A percentile compares a stretch with the other conserved stretches of the same genome.
Conservation (phyloP, 192 early-diverging fungal genomes). For the Linnemannia schmuckeri region DNA sequence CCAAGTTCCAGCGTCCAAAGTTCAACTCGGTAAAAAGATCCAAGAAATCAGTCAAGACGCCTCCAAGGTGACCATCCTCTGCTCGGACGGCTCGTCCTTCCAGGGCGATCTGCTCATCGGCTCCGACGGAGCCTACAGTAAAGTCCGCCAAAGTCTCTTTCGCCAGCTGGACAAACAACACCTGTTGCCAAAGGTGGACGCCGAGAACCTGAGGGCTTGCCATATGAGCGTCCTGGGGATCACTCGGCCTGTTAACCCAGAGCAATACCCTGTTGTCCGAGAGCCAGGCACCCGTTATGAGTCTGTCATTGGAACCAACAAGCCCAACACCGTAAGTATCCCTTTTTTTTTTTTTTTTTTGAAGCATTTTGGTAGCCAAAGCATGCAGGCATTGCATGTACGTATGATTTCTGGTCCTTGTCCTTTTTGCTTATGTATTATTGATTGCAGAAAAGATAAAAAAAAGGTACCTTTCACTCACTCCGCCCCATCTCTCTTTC, state of each 20-base stretch:
- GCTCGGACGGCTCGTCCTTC: constrained; percentile 12
- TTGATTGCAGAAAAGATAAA: too few species aligned
- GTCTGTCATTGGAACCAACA: constrained; percentile 2
- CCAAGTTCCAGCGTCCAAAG: neutral
- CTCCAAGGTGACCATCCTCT: constrained; percentile 13
- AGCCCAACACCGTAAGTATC: constrained; percentile 13
- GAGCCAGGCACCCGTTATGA: neutral
- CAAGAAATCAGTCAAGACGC: neutral
- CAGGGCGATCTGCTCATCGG: constrained; percentile 26
- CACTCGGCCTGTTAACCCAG: neutral
- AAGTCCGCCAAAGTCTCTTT: constrained; percentile 20
- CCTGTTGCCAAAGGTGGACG: neutral
- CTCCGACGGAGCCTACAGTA: constrained; percentile 31
- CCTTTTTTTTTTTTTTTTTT: neutral
- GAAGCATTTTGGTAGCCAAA: too few species aligned
- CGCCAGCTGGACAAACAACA: neutral
- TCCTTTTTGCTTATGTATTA: neutral
- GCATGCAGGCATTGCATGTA: neutral
- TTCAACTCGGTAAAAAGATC: constrained; percentile 16
- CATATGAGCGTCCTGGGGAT: constrained; percentile 12
- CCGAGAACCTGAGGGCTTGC: neutral
- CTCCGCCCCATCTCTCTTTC: neutral
- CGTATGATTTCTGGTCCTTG: neutral
- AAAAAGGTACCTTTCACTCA: neutral
- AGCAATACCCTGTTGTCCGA: neutral